phyloP scores from a whole-genome alignment of 306 rosid species.

The Psophocarpus tetragonolobus region DNA sequence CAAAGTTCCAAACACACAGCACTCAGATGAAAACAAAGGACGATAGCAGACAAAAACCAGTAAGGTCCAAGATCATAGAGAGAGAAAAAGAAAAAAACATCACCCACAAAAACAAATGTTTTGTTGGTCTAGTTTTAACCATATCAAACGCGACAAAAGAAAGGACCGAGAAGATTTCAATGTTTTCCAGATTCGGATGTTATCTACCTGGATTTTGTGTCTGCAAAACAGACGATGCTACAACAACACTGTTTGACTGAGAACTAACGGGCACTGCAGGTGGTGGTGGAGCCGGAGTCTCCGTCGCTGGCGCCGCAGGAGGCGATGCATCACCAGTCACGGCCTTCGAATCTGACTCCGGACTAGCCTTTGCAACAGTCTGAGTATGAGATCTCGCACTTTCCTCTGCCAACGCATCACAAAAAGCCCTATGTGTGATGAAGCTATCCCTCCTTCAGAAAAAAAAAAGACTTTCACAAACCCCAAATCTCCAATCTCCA shows the following conservation, averaged over 20 bases:
- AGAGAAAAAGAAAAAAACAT: constrained; percentile 1
- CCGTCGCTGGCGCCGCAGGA: not conserved
- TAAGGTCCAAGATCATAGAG: constrained; percentile 49
- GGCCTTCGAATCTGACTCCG: constrained; percentile 50
- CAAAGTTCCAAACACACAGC: not conserved
- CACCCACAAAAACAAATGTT: constrained; percentile 25
- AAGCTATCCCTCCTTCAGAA: constrained; percentile 90
- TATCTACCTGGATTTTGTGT: constrained; percentile 61
- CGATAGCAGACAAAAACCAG: constrained; percentile 76
- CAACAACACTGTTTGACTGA: constrained; percentile 42
- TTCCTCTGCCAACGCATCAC: constrained; percentile 90
- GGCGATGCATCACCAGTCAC: constrained; percentile 37
- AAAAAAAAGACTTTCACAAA: constrained; percentile 32
- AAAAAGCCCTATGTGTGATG: constrained; percentile 91
- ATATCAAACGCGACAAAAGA: constrained; percentile 51
- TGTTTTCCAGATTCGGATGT: constrained; percentile 24
- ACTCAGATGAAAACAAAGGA: constrained; percentile 46
- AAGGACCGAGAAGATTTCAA: constrained; percentile 9
- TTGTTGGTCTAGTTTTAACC: constrained; percentile 33
- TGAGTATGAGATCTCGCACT: constrained; percentile 54
- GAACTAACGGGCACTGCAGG: constrained; percentile 19
- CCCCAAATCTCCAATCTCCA: constrained; percentile 21
- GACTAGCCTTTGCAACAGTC: constrained; percentile 33
- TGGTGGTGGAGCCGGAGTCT: not conserved
- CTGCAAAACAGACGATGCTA: constrained; percentile 47